phyloP scores from a whole-genome alignment of 2,329 filamentous ascomycete species.

The Periconia macrospinosa region DNA sequence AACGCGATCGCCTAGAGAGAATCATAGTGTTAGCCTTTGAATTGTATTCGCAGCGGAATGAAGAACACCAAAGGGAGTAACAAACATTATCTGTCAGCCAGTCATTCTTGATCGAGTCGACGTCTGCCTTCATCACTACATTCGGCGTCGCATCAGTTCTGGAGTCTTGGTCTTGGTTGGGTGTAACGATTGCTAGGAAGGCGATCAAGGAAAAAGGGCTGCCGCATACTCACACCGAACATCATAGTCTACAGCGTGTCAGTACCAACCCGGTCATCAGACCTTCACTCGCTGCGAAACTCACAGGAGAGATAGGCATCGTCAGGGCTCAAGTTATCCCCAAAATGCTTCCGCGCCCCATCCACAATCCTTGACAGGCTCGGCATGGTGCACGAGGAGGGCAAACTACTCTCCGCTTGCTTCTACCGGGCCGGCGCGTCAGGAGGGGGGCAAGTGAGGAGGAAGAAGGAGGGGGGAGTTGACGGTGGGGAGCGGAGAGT shows the following conservation, averaged over 20 bases:
- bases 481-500: too few species aligned
- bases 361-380: conserved; percentile 24
- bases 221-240: conserved; percentile 59
- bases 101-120: conserved; percentile 84
- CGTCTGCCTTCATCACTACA: conserved; percentile 83
- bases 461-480: too few species aligned
- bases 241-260: conserved; percentile 59
- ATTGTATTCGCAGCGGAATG: neutral
- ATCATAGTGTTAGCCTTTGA: conserved; percentile 5
- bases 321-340: conserved; percentile 53
- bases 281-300: conserved; percentile 31
- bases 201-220: conserved; percentile 12
- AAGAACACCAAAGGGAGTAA: neutral
- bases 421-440: too few species aligned
- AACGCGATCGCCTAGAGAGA: conserved; percentile 79
- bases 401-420: too few species aligned
- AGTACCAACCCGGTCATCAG: conserved; percentile 12
- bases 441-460: too few species aligned
- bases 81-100: conserved; percentile 94
- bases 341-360: conserved; percentile 30
- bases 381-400: neutral
- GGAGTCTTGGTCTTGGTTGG: neutral
- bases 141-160: conserved; percentile 20
- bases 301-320: conserved; percentile 72
- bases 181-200: neutral